Conservation (phyloP, 495 filamentous ascomycete species). For the Xylaria palmicola region DNA sequence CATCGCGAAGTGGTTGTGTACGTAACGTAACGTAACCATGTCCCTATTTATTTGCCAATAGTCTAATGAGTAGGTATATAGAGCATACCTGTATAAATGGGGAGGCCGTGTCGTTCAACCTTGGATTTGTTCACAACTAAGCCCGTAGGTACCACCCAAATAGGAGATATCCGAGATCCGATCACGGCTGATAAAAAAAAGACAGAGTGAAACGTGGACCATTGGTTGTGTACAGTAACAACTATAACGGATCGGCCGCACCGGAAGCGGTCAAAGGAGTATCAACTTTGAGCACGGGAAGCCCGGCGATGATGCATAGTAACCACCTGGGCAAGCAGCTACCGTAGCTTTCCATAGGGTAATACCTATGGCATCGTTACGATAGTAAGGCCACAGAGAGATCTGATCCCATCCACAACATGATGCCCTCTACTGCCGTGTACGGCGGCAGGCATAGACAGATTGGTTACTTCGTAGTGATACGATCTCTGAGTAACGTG, state of each 20-base stretch:
- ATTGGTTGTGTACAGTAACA: background rate
- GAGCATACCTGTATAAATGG: background rate
- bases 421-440: too few relatives aligned
- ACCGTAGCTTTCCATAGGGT: background rate
- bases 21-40: background rate
- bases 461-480: too few relatives aligned
- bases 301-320: background rate
- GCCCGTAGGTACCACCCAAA: background rate
- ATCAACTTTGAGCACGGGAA: background rate
- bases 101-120: background rate
- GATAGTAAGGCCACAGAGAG: background rate
- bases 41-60: background rate
- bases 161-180: background rate
- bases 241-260: background rate
- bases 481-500: too few relatives aligned
- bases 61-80: background rate
- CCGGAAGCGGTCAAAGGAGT: conserved; percentile 3
- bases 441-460: too few relatives aligned
- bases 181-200: conserved; percentile 2
- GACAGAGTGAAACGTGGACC: conserved; percentile 3
- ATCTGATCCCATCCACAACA: too few relatives aligned
- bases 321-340: background rate
- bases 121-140: background rate
- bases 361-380: background rate
- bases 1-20: background rate